A percentile compares a stretch with the other conserved stretches of the same genome.
phyloP scores from a whole-genome alignment of 352 stramenopile species.

The Globisporangium solare region DNA sequence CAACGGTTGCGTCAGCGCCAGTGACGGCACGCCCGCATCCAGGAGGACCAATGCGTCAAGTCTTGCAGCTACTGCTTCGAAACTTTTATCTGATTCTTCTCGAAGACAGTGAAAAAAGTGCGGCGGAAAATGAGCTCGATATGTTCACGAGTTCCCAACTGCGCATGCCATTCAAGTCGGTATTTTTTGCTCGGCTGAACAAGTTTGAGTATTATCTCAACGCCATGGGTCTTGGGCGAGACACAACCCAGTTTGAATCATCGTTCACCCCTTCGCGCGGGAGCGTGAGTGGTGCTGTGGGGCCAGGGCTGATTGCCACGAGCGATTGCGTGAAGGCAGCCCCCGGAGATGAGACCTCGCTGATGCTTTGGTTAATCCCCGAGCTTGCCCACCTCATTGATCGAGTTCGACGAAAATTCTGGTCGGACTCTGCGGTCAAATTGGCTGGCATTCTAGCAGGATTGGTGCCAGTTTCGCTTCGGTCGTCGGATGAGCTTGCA shows the following conservation, averaged over 20 bases:
- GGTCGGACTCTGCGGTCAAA: slow-evolving; percentile 67
- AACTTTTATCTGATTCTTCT: slow-evolving; percentile 71
- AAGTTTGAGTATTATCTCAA: slow-evolving; percentile 87
- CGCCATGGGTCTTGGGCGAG: slow-evolving; percentile 65
- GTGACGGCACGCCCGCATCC: slow-evolving; percentile 66
- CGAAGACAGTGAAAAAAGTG: slow-evolving; percentile 33
- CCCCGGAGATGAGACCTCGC: slow-evolving; percentile 69
- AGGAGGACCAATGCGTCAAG: slow-evolving; percentile 77
- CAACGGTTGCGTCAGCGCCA: slow-evolving; percentile 19
- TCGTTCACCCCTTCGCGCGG: slow-evolving; percentile 61
- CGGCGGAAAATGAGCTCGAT: slow-evolving; percentile 17
- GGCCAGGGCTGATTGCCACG: slow-evolving; percentile 36
- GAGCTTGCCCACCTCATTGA: slow-evolving; percentile 69
- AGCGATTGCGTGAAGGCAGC: slow-evolving; percentile 57
- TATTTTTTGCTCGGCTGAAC: slow-evolving; percentile 75
- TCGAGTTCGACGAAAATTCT: slow-evolving; percentile 56
- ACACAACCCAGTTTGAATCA: slow-evolving; percentile 67
- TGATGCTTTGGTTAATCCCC: slow-evolving; percentile 73
- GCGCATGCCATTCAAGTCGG: slow-evolving; percentile 41
- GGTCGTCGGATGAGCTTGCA: slow-evolving; percentile 62
- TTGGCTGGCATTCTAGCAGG: slow-evolving; percentile 60
- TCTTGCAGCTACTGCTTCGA: slow-evolving; percentile 67
- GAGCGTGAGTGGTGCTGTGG: slow-evolving; percentile 8
- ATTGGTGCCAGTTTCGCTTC: slow-evolving; percentile 54
- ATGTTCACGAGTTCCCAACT: slow-evolving; percentile 26